Percentiles rank a stretch among this genome's conserved stretches.
Conservation (phyloP, 495 filamentous ascomycete genomes). For the Penicillium subrubescens region DNA sequence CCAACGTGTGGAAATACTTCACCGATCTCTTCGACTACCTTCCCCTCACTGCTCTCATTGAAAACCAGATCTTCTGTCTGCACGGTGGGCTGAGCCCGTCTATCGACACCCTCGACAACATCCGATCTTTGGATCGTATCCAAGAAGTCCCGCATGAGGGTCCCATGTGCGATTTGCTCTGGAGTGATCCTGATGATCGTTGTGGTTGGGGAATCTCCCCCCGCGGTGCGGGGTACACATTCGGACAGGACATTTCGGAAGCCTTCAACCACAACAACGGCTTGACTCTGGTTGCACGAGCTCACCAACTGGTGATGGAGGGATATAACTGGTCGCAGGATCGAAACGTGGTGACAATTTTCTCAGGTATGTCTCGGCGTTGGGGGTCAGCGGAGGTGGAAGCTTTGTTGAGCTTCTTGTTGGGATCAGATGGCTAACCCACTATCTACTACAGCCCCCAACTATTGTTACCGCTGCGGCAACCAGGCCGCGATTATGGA, state of each 20-base stretch:
- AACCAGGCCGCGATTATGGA: slow-evolving; percentile 99
- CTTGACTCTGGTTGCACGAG: slow-evolving; percentile 89
- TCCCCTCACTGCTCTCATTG: slow-evolving; percentile 95
- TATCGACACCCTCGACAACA: slow-evolving; percentile 98
- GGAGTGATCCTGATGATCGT: slow-evolving; percentile 97
- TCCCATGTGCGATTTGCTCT: slow-evolving; percentile 97
- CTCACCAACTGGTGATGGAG: slow-evolving; percentile 97
- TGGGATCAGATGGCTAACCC: slow-evolving; percentile 1
- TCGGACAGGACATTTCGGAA: slow-evolving; percentile 98
- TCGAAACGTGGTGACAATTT: slow-evolving; percentile 96
- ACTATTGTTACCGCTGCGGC: slow-evolving; percentile 97
- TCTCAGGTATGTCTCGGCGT: slow-evolving; percentile 69
- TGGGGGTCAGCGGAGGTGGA: background rate
- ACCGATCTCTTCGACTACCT: slow-evolving; percentile 99
- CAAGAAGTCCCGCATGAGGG: slow-evolving; percentile 99
- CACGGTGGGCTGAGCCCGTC: slow-evolving; percentile 95
- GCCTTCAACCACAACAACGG: slow-evolving; percentile 99
- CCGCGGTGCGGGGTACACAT: slow-evolving; percentile 96
- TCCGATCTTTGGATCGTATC: slow-evolving; percentile 90
- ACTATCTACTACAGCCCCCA: slow-evolving; percentile 65
- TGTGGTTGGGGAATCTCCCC: slow-evolving; percentile 99
- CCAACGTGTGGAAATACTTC: slow-evolving; percentile 99
- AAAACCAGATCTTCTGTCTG: slow-evolving; percentile 99
- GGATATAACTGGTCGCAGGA: slow-evolving; percentile 99
- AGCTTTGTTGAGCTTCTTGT: background rate